Evolutionary conservation across 2,329 filamentous ascomycete species (phyloP).

Genomic region (Epichloe sylvatica): DNA sequence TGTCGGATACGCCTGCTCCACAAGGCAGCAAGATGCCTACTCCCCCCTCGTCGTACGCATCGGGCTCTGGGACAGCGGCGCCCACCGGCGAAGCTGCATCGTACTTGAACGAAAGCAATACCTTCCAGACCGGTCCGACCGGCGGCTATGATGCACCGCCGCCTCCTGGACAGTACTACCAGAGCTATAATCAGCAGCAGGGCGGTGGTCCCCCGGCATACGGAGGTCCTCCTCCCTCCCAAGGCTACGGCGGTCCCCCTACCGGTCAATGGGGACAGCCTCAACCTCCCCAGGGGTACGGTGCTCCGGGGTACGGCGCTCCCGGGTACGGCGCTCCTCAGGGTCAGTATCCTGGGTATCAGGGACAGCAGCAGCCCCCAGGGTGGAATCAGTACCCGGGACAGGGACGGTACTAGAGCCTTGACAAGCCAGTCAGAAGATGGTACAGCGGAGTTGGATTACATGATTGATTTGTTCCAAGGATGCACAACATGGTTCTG

Average conservation of each 20-base stretch:
- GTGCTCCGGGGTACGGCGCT: conserved; percentile 12
- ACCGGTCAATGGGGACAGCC: conserved; percentile 9
- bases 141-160: conserved; percentile 19
- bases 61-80: conserved; percentile 10
- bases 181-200: conserved; percentile 18
- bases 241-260: conserved; percentile 11
- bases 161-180: conserved; percentile 18
- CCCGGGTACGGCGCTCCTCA: conserved; percentile 11
- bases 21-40: conserved; percentile 17
- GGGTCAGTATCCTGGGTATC: conserved; percentile 12
- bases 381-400: conserved; percentile 26
- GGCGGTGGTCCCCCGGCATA: conserved; percentile 5
- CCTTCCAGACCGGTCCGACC: conserved; percentile 11
- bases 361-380: conserved; percentile 13
- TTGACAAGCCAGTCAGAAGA: too few species aligned
- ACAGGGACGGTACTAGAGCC: conserved; percentile 14
- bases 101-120: conserved; percentile 11
- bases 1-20: conserved; percentile 26
- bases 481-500: too few species aligned
- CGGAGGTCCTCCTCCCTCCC: conserved; percentile 9
- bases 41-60: conserved; percentile 18
- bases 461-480: too few species aligned
- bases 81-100: conserved; percentile 23
- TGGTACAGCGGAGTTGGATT: too few species aligned
- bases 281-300: conserved; percentile 9